Base-by-base conservation (phyloP, 371 early-diverging fungal genomes). In the Mortierella sp. region DNA sequence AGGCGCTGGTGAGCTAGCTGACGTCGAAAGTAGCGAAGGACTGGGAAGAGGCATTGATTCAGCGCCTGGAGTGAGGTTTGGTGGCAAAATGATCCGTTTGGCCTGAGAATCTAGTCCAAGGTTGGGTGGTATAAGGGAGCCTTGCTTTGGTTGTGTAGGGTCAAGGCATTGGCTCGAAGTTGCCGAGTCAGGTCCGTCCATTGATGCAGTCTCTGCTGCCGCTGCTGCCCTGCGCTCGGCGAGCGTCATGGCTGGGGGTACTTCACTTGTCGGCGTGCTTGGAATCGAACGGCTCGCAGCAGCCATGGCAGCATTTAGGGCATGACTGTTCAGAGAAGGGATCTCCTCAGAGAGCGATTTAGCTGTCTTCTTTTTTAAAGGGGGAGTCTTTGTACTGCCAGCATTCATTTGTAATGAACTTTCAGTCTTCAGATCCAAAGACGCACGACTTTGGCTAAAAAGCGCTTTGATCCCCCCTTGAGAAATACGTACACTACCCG, bases 401-500 rank as follows among this genome's bases (percentile, higher is more conserved):
- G 24, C 47, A 50, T 9, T 22, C 15, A 59, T 52, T 4, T 59
- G 77, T 36, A 64, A 40, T 4, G 72, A 57, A 32, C 59, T 59
- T 41, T 80, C 80, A 8, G 72, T 33, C 69, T 74, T 80, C 33
- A 67, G 45, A 38, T 80, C 80, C 11, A 80, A 24, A 5, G 80
- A 80, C 6, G 68, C 55, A 22, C 80, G 80, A 48, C 59, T 80
- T 80, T 38, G 80, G 67, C 72, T 69, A 68, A 74, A 80, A n/a
- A 80, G 75, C 1, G 80, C 80, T 58, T 80, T 80, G 69, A 80
- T 74, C 4, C 80, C 80, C 16, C 80, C 80, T 36, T 80, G 80
- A 6, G 80, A 70, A 28, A 71, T 48, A 19, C 80, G 67, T 1
- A 72, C 28, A 3, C 63, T 45, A 1, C 68, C 50, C 0, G 72